A percentile compares a stretch with the other conserved stretches of the same genome.
Conservation (phyloP, 2,329 filamentous ascomycete genomes). For the Epichloe bromicola region DNA sequence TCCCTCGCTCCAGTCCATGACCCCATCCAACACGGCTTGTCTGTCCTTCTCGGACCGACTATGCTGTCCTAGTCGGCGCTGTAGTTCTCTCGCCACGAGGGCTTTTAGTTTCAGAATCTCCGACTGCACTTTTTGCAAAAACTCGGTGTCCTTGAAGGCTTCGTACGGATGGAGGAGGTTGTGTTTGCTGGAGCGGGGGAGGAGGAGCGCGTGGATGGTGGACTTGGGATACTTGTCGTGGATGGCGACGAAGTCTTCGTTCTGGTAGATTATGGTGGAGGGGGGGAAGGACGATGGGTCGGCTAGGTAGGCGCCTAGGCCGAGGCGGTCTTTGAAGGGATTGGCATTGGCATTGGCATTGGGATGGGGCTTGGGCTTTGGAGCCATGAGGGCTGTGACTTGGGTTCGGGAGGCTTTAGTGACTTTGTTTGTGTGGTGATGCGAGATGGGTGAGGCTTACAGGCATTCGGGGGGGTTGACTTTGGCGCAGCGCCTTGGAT, state of each 20-base stretch:
- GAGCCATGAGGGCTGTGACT: conserved; percentile 26
- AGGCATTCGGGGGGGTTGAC: conserved; percentile 25
- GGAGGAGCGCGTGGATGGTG: conserved; percentile 72
- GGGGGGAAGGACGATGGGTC: conserved; percentile 49
- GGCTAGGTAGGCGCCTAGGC: conserved; percentile 52
- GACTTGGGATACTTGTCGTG: conserved; percentile 80
- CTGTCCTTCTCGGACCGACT: conserved; percentile 52
- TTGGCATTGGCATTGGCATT: conserved; percentile 13
- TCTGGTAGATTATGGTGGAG: conserved; percentile 51
- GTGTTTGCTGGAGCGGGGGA: conserved; percentile 55
- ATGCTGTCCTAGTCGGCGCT: conserved; percentile 48
- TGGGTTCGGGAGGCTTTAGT: conserved; percentile 8
- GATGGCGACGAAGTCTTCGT: conserved; percentile 59
- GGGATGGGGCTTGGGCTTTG: conserved; percentile 24
- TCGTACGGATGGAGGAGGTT: conserved; percentile 60
- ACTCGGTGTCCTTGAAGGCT: conserved; percentile 56
- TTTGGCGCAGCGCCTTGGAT: conserved; percentile 21
- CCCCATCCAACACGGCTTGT: conserved; percentile 52
- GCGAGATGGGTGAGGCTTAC: conserved; percentile 14
- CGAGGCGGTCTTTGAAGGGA: conserved; percentile 40
- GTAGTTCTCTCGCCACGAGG: conserved; percentile 63
- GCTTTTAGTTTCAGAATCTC: conserved; percentile 49
- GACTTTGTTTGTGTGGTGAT: not conserved
- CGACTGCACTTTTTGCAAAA: conserved; percentile 48
- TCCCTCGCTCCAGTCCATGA: conserved; percentile 18